phyloP scores from a whole-genome alignment of 225 moss, liverwort and hornwort genomes.

The Climacium dendroides region DNA sequence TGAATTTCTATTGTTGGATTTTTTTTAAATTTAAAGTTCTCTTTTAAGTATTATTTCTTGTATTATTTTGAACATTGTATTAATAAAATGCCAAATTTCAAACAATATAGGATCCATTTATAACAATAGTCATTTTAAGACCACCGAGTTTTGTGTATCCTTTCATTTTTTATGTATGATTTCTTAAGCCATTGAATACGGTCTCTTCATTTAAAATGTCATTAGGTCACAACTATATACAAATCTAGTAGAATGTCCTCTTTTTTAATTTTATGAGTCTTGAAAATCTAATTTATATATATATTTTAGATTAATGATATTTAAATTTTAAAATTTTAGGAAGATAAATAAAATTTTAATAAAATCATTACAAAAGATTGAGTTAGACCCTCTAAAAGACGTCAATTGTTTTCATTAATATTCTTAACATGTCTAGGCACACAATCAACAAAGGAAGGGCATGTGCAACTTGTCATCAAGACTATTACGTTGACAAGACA shows the following conservation, averaged over 20 bases:
- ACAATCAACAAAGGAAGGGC: background rate
- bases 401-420: background rate
- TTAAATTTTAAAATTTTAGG: background rate
- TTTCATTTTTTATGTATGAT: background rate
- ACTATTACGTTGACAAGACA: background rate
- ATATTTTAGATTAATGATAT: background rate
- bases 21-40: too few species aligned
- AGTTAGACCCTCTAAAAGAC: background rate
- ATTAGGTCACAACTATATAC: fast-evolving
- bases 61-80: fast-evolving
- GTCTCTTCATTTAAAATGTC: background rate
- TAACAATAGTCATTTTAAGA: background rate
- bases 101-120: background rate
- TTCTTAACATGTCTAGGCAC: background rate
- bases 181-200: fast-evolving
- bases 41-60: background rate
- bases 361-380: background rate
- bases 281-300: background rate
- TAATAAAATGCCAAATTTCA: background rate
- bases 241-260: fast-evolving
- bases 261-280: too few species aligned
- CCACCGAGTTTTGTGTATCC: background rate
- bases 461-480: background rate
- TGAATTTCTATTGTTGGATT: too few species aligned
- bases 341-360: background rate